Conservation (phyloP, 192 early-diverging fungal genomes). For the Endogone sp. region DNA sequence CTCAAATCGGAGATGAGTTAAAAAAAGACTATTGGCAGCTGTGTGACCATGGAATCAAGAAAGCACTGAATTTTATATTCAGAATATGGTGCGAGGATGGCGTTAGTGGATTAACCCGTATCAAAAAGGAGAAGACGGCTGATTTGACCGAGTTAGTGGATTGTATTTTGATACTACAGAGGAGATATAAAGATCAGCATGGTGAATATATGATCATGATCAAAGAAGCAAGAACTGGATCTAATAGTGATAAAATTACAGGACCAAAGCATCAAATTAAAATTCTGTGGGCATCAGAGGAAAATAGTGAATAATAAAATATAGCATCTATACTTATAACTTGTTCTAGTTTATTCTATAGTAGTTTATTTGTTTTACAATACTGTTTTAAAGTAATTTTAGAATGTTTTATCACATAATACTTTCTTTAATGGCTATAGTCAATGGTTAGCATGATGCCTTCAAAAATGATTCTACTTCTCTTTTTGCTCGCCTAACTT, state of each 20-base stretch:
- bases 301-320: no score
- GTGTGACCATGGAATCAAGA: constrained; percentile 7
- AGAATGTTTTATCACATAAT: no score
- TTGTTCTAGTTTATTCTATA: no score
- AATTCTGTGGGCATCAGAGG: background rate
- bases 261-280: background rate
- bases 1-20: background rate
- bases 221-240: background rate
- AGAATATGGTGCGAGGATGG: background rate
- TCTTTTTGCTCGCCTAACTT: no score
- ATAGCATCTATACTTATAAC: no score
- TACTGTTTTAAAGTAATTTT: no score
- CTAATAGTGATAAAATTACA: background rate
- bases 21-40: constrained; percentile 1
- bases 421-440: no score
- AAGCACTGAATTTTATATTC: constrained; percentile 16
- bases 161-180: constrained; percentile 9
- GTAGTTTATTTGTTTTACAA: no score
- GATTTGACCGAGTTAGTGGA: constrained; percentile 17
- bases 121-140: constrained; percentile 5
- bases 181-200: constrained; percentile 9
- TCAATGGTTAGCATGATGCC: no score
- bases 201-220: constrained; percentile 8
- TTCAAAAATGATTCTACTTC: no score
- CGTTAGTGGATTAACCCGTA: background rate